Conservation (phyloP, 192 early-diverging fungal genomes). For the Linnemannia elongata region DNA sequence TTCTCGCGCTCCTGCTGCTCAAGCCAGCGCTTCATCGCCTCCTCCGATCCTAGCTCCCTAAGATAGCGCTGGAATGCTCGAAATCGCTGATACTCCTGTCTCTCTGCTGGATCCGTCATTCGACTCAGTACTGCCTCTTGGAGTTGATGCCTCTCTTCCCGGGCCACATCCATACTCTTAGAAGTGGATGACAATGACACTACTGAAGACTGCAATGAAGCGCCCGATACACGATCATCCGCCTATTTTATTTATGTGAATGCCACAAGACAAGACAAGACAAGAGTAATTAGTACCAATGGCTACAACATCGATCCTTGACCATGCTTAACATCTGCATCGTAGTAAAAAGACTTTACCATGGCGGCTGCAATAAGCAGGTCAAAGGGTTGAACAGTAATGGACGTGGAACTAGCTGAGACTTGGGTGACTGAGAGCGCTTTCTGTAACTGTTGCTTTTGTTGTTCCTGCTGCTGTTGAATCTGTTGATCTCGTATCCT, state of each 20-base stretch:
- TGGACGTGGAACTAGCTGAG: background rate
- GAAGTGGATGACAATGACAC: background rate
- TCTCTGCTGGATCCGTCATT: slow-evolving; percentile 24
- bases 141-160: background rate
- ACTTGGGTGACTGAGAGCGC: background rate
- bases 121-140: slow-evolving; percentile 30
- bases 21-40: slow-evolving; percentile 35
- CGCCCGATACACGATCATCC: background rate
- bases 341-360: background rate
- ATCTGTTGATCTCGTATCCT: background rate
- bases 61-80: slow-evolving; percentile 35
- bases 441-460: background rate
- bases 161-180: background rate
- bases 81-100: slow-evolving; percentile 45
- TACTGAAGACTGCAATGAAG: background rate
- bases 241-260: background rate
- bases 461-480: background rate
- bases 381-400: slow-evolving; percentile 7
- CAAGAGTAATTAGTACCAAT: background rate
- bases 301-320: no score
- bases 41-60: slow-evolving; percentile 24
- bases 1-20: slow-evolving; percentile 35
- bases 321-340: no score
- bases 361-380: slow-evolving; percentile 27
- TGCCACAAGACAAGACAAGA: no score